Percentiles rank a stretch among this genome's conserved stretches.
These are phyloP conservation scores for Tylopilus sp. DNA, from an alignment of 1,284 basidiomycete genomes.

Conservation along the genomic window DNA sequence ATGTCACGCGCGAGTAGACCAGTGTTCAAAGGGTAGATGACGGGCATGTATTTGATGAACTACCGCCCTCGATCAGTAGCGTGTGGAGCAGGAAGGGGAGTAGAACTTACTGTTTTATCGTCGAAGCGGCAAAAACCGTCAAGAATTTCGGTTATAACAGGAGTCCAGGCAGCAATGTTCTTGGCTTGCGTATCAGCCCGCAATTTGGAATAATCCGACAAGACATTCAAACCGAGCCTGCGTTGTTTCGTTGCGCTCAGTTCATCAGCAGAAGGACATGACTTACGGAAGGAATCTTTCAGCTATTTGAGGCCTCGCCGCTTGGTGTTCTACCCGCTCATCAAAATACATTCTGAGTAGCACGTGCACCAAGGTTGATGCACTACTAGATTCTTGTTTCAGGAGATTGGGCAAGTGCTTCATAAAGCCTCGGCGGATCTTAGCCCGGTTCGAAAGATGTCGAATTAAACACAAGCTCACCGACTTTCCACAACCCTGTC, in stretches of 20 bases:
- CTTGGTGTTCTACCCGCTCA: conserved; percentile 79
- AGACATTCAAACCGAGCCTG: conserved; percentile 86
- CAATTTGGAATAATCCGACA: conserved; percentile 89
- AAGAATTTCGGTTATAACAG: conserved; percentile 92
- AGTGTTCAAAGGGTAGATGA: conserved; percentile 83
- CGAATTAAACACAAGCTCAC: conserved; percentile 47
- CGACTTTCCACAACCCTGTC: conserved; percentile 98
- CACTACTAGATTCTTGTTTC: conserved; percentile 97
- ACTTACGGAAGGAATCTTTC: conserved; percentile 89
- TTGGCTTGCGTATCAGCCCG: conserved; percentile 90
- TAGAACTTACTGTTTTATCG: conserved; percentile 72
- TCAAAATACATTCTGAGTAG: conserved; percentile 94
- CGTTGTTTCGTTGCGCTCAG: conserved; percentile 7
- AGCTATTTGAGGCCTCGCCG: conserved; percentile 78
- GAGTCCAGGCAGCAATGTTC: conserved; percentile 97
- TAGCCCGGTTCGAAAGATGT: conserved; percentile 1
- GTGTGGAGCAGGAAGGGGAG: not conserved
- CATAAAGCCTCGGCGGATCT: conserved; percentile 81
- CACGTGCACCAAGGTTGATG: conserved; percentile 91
- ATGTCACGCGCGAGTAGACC: conserved; percentile 80
- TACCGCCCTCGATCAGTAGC: conserved; percentile 40
- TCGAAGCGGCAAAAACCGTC: conserved; percentile 89
- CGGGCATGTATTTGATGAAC: conserved; percentile 82
- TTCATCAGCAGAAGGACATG: not conserved
- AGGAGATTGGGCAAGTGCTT: conserved; percentile 97